Evolutionary conservation across 768 basidiomycete species (phyloP), one percentile per base, ranked within the genome.

Genomic region (Tricholoma sp.): DNA sequence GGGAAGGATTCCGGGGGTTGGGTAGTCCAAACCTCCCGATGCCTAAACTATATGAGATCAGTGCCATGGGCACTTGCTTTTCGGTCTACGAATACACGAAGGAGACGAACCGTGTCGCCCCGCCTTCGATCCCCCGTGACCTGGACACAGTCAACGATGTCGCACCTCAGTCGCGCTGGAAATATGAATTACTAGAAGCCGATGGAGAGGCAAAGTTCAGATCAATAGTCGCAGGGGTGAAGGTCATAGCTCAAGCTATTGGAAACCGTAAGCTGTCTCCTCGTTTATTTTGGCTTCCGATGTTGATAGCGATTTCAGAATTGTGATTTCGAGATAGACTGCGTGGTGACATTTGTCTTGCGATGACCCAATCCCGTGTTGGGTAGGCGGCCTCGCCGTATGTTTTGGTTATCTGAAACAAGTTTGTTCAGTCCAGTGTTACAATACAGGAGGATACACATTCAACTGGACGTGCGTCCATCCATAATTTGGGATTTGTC

Each of bases 131-230:
- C 34, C 12, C 55, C 20, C 58, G 33, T 20, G 59, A 63, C 33
- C 47, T 28, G 31, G 54, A 24, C 36, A n/a, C n/a, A n/a, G 45
- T 64, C 13, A 64, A 12, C 48, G 63, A 64, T 50, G 52, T 60
- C 33, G 63, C 63, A 36, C 63, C 63, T 17, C 56, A 51, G 34
- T 41, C 56, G 24, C 45, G 63, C 33, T 64, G 63, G 63, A 53
- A 63, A 29, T 55, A 50, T 32, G 63, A 64, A 20, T 8, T 64
- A 24, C 37, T 64, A 24, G 59, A 60, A 9, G 42, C 18, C 24
- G 42, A 7, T 44, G 42, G 42, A 44, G 42, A 44, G 42, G 3
- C 18, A 20, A 44, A 15, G 42, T n/a, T n/a, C n/a, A n/a, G n/a
- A n/a, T n/a, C n/a, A n/a, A n/a, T n/a, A n/a, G n/a, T n/a, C n/a